A percentile compares a stretch with the other conserved stretches of the same genome.
These are phyloP conservation scores for Colletotrichum euphorbiae DNA, from an alignment of 2,329 filamentous ascomycete species.

Conservation along the genomic window DNA sequence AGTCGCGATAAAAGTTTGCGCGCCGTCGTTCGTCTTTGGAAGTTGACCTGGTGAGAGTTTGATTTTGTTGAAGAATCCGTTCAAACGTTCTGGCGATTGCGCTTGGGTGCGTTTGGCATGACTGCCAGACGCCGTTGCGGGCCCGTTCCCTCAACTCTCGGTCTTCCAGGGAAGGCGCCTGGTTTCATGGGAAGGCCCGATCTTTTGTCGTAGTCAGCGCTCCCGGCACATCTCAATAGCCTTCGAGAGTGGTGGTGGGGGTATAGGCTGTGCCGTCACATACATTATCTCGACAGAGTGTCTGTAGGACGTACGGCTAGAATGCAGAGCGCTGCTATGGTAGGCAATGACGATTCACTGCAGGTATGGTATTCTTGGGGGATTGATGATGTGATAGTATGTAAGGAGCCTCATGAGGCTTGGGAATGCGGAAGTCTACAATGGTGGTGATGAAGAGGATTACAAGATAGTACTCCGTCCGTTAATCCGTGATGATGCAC, in stretches of 20 bases:
- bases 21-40: neutral
- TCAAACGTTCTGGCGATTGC: neutral
- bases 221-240: no score
- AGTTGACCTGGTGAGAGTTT: neutral
- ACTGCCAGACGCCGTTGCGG: slow-evolving; percentile 28
- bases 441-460: slow-evolving; percentile 13
- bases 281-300: no score
- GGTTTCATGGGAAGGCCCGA: slow-evolving; percentile 20
- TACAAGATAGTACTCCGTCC: slow-evolving; percentile 30
- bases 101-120: slow-evolving; percentile 26
- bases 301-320: no score
- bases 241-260: neutral
- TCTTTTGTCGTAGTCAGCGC: neutral
- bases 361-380: neutral
- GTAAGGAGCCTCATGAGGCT: neutral
- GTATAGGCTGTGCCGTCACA: no score
- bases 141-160: slow-evolving; percentile 7
- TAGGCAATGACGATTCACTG: neutral
- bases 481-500: slow-evolving; percentile 30
- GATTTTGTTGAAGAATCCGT: slow-evolving; percentile 14
- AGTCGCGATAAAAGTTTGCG: neutral
- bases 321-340: neutral
- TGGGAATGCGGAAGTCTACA: slow-evolving; percentile 2
- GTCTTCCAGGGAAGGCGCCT: slow-evolving; percentile 14
- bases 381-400: slow-evolving; percentile 4